Evolutionary conservation across 2,329 filamentous ascomycete genomes (phyloP).

Genomic region (Cryphonectria nitschkei): DNA sequence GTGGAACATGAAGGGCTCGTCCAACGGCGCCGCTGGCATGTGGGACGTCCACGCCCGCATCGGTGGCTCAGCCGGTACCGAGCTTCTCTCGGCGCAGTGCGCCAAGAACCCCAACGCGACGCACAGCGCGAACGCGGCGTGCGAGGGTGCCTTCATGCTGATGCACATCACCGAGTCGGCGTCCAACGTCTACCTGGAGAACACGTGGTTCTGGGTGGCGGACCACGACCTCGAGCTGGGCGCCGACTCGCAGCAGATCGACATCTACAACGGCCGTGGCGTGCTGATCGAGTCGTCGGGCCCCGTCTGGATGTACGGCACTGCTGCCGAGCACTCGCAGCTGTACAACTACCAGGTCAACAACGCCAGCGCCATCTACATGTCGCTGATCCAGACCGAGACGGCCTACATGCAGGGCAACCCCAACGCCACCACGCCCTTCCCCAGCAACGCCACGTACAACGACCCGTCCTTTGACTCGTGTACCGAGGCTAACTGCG

Average conservation of each 20-base stretch:
- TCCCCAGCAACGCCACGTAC: conserved; percentile 59
- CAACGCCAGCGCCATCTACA: conserved; percentile 78
- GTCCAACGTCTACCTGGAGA: conserved; percentile 77
- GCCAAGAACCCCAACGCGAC: conserved; percentile 71
- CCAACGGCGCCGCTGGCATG: conserved; percentile 73
- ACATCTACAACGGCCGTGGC: conserved; percentile 87
- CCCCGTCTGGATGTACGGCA: conserved; percentile 81
- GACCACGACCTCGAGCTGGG: conserved; percentile 84
- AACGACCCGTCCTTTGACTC: conserved; percentile 70
- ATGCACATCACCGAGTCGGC: conserved; percentile 65
- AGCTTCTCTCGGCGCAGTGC: conserved; percentile 80
- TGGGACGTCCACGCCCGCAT: conserved; percentile 98
- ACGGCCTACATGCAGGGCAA: conserved; percentile 88
- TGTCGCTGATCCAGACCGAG: conserved; percentile 85
- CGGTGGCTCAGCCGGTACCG: conserved; percentile 82
- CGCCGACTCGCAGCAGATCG: conserved; percentile 69
- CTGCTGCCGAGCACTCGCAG: conserved; percentile 67
- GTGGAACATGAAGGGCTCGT: conserved; percentile 78
- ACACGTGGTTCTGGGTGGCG: conserved; percentile 87
- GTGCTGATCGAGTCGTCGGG: conserved; percentile 78
- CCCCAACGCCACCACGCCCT: conserved; percentile 71
- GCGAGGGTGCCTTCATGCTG: conserved; percentile 74
- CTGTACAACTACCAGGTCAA: conserved; percentile 85
- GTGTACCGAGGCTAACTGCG: conserved; percentile 61
- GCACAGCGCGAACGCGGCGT: conserved; percentile 66